These are phyloP conservation scores for Escallonia rubra DNA, from an alignment of 129 eudicot species.

Conservation along the genomic window DNA sequence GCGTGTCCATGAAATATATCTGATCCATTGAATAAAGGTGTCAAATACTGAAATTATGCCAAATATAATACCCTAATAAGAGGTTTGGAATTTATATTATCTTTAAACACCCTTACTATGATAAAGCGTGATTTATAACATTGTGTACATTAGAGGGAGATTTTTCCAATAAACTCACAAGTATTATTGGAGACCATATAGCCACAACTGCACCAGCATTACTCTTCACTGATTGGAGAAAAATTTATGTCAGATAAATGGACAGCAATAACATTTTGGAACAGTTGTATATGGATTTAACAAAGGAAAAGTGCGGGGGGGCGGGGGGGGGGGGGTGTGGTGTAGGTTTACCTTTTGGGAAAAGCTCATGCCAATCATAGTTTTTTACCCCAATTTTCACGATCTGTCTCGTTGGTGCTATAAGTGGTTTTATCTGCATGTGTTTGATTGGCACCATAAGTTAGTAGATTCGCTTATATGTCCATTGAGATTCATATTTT, in stretches of 20 bases:
- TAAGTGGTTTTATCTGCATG: constrained; percentile 90
- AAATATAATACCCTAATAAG: no score
- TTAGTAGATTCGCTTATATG: no score
- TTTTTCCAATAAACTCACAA: constrained; percentile 49
- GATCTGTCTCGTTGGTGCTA: constrained; percentile 79
- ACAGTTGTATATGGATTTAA: neutral
- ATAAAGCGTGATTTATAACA: neutral
- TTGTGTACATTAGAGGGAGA: neutral
- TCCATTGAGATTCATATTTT: no score
- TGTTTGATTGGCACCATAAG: no score
- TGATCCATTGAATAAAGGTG: constrained; percentile 12
- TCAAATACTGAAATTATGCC: neutral
- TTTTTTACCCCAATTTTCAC: constrained; percentile 60
- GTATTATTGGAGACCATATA: constrained; percentile 84
- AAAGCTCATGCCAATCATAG: constrained; percentile 86
- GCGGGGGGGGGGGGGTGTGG: no score
- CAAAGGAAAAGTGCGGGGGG: neutral
- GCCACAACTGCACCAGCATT: constrained; percentile 93
- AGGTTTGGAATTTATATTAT: no score
- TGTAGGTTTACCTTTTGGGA: constrained; percentile 63
- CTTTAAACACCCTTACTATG: neutral
- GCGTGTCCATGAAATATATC: constrained; percentile 98
- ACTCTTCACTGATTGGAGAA: constrained; percentile 59
- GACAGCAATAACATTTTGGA: constrained; percentile 3
- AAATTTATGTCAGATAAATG: constrained; percentile 19